phyloP scores from a whole-genome alignment of 495 filamentous ascomycete genomes.

The Penicillium daleae region DNA sequence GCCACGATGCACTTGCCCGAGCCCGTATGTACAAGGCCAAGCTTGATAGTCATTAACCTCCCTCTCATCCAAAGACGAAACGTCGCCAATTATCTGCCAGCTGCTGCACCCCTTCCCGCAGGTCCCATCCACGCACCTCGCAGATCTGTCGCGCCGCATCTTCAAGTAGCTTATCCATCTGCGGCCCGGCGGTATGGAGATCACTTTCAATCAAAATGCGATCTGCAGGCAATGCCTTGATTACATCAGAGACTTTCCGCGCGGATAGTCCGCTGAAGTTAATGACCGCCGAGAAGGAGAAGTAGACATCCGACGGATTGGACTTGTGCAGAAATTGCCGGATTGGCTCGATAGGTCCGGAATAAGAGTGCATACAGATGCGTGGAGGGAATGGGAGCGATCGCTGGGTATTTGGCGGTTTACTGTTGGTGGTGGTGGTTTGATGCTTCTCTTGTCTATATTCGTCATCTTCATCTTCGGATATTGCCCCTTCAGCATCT shows the following conservation, averaged over 20 bases:
- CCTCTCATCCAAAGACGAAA: constrained; percentile 73
- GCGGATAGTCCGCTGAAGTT: constrained; percentile 68
- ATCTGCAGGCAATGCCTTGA: constrained; percentile 75
- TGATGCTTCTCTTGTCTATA: background rate
- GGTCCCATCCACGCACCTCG: constrained; percentile 73
- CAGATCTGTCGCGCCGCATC: constrained; percentile 75
- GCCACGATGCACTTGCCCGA: background rate
- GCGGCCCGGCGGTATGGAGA: constrained; percentile 77
- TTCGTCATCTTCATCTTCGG: constrained; percentile 35
- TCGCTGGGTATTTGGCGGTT: constrained; percentile 30
- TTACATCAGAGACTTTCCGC: constrained; percentile 61
- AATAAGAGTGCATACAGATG: constrained; percentile 93
- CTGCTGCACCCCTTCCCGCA: constrained; percentile 69
- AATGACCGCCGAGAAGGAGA: constrained; percentile 84
- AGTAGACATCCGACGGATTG: constrained; percentile 78
- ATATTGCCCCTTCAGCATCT: constrained; percentile 40
- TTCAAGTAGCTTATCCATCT: constrained; percentile 81
- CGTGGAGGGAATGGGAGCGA: constrained; percentile 79
- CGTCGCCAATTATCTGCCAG: constrained; percentile 78
- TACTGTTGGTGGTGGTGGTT: constrained; percentile 25
- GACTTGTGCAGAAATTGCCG: constrained; percentile 76
- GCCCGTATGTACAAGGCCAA: background rate
- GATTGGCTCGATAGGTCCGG: constrained; percentile 74
- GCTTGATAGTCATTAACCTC: background rate
- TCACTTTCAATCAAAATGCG: constrained; percentile 88